Base-by-base conservation (phyloP, 768 basidiomycete species). In the Lactifluus echinatus region DNA sequence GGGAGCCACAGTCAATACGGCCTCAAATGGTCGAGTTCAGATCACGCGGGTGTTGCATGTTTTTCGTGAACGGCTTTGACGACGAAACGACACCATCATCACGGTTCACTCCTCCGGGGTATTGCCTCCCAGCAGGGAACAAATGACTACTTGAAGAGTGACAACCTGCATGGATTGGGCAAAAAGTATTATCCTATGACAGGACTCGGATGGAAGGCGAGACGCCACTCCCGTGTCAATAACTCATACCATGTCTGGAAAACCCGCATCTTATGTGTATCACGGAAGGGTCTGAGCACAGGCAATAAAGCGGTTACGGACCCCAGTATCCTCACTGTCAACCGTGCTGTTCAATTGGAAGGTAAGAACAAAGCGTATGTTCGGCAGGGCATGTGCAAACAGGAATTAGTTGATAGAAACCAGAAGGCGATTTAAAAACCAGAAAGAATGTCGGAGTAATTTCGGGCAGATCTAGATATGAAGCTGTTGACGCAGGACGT, bases 311-410 rank as follows among this genome's bases (percentile, higher is more conserved):
- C 33, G 49, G 26, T 56, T 64, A 57, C 82, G 77, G 3, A 75
- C 59, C 8, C 26, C 53, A 1, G 56, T 12, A 3, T 77, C 71
- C 0, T 50, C 36, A 40, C 73, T 76, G 26, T 83, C 81, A 42
- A 84, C 84, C 0, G 82, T 79, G 46, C 76, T 84, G 0, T 76
- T 73, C 11, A 71, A 53, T 5, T 45, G 45, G 46, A 68, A 66
- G 0, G 66, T 53, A 4, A 50, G 56, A 12, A 54, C 19, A 31
- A 68, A 62, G n/a, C 66, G 66, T 15, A 43, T 34, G 43, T 68
- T 68, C 1, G 67, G 57, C 7, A 19, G 12, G 2, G 66, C 59
- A 8, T 66, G 53, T 4, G 64, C 28, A 1, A 7, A 40, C 4
- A 67, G 51, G 2, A 60, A 61, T 0, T 34, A 8, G 11, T 33